Evolutionary conservation across 306 rosid species (phyloP).

Genomic region (Ormosia emarginata): DNA sequence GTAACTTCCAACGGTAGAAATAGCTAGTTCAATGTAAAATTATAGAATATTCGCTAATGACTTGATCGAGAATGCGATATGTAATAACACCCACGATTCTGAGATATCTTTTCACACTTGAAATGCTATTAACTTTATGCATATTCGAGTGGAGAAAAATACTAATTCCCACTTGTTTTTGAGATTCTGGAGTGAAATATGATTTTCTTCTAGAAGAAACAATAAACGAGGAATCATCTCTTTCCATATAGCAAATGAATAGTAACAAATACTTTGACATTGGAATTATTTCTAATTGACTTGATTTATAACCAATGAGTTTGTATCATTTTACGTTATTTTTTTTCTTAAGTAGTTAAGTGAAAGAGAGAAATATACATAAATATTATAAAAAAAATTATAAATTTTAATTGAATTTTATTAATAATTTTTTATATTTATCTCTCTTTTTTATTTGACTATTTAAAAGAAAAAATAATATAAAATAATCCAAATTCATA

Average conservation of each 20-base stretch:
- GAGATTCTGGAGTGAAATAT: neutral
- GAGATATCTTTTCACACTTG: neutral
- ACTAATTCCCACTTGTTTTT: neutral
- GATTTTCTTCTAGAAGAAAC: neutral
- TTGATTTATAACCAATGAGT: neutral
- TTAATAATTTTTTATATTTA: too few species aligned
- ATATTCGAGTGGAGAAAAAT: neutral
- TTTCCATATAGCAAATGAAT: neutral
- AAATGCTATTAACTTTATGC: neutral
- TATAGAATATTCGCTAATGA: neutral
- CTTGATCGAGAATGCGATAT: neutral
- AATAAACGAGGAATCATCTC: neutral
- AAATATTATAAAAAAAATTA: too few species aligned
- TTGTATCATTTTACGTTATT: too few species aligned
- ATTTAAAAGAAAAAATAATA: too few species aligned
- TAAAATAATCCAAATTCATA: too few species aligned
- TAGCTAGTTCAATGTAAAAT: neutral
- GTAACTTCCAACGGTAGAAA: neutral
- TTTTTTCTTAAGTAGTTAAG: too few species aligned
- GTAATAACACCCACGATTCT: neutral
- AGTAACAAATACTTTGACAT: neutral
- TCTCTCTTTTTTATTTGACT: too few species aligned
- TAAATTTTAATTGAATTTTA: too few species aligned
- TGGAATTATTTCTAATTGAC: neutral
- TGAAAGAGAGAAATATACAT: too few species aligned